A percentile compares a stretch with the other conserved stretches of the same genome.
phyloP scores from a whole-genome alignment of 1,139 yeast genomes.

The Diutina mesorugosa region DNA sequence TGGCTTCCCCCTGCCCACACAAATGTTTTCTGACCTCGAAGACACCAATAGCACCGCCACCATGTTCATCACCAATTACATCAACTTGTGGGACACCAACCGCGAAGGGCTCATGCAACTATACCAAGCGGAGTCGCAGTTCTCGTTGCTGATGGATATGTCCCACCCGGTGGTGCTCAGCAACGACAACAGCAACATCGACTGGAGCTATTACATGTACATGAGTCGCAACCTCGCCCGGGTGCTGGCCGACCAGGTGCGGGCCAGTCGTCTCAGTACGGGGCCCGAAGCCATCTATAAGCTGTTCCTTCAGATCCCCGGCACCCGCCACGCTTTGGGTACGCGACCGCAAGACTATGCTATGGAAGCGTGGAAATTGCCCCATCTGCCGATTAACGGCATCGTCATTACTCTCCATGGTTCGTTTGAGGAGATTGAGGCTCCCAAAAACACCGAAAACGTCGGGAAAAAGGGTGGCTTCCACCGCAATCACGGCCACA shows the following conservation, averaged over 20 bases:
- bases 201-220: conserved; percentile 55
- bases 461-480: conserved; percentile 5
- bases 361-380: conserved; percentile 56
- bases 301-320: conserved; percentile 57
- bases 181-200: conserved; percentile 13
- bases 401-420: conserved; percentile 77
- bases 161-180: conserved; percentile 37
- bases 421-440: conserved; percentile 53
- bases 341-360: conserved; percentile 55
- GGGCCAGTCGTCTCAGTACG: conserved; percentile 43
- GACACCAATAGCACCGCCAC: conserved; percentile 62
- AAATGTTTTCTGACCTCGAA: conserved; percentile 69
- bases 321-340: conserved; percentile 57
- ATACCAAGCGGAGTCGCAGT: conserved; percentile 76
- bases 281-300: conserved; percentile 62
- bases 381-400: conserved; percentile 57
- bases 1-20: conserved; percentile 35
- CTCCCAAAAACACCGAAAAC: conserved; percentile 25
- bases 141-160: conserved; percentile 54
- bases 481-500: conserved; percentile 8
- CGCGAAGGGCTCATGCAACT: conserved; percentile 56
- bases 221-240: conserved; percentile 67
- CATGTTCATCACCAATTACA: conserved; percentile 60
- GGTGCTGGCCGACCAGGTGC: conserved; percentile 47
- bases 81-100: conserved; percentile 72